Conservation (phyloP, 1,284 basidiomycete species). For the Rhodotorula sp. region DNA sequence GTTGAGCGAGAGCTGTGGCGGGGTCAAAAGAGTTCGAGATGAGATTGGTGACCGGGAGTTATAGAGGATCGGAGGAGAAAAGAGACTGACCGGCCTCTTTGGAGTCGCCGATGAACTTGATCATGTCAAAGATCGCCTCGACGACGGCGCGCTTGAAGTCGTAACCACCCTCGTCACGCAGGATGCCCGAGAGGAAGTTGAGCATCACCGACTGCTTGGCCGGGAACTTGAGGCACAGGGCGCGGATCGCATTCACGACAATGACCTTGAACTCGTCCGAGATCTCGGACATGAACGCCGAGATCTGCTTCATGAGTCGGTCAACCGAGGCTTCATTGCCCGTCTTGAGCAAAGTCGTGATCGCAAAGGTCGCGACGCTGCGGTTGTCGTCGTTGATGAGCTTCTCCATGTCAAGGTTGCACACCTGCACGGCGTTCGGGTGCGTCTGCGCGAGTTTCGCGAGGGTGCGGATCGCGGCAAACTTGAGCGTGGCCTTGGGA, state of each 20-base stretch:
- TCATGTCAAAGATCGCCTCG: slow-evolving; percentile 99
- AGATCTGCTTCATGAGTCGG: slow-evolving; percentile 98
- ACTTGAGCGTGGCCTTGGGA: slow-evolving; percentile 90
- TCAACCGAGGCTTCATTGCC: slow-evolving; percentile 99
- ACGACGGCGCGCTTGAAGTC: slow-evolving; percentile 99
- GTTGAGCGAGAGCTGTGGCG: slow-evolving; percentile 77
- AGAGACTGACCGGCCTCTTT: slow-evolving; percentile 66
- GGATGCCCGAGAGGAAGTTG: slow-evolving; percentile 86
- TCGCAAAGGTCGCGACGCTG: slow-evolving; percentile 96
- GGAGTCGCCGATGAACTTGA: slow-evolving; percentile 92
- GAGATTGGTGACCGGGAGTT: not conserved
- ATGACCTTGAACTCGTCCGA: slow-evolving; percentile 99
- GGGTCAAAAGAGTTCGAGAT: not conserved
- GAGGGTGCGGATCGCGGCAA: slow-evolving; percentile 93
- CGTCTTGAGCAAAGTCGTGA: slow-evolving; percentile 96
- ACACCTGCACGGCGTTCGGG: slow-evolving; percentile 80
- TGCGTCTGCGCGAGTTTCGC: slow-evolving; percentile 80
- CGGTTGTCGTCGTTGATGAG: slow-evolving; percentile 95
- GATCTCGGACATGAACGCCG: slow-evolving; percentile 98
- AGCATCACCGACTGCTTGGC: slow-evolving; percentile 94
- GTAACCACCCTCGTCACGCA: slow-evolving; percentile 96
- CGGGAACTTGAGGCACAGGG: slow-evolving; percentile 98
- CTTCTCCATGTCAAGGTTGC: slow-evolving; percentile 97
- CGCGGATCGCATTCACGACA: slow-evolving; percentile 97
- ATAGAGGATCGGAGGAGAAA: not conserved